Evolutionary conservation across 1,284 basidiomycete species (phyloP).

Genomic region (Sanghuangporus baumii): DNA sequence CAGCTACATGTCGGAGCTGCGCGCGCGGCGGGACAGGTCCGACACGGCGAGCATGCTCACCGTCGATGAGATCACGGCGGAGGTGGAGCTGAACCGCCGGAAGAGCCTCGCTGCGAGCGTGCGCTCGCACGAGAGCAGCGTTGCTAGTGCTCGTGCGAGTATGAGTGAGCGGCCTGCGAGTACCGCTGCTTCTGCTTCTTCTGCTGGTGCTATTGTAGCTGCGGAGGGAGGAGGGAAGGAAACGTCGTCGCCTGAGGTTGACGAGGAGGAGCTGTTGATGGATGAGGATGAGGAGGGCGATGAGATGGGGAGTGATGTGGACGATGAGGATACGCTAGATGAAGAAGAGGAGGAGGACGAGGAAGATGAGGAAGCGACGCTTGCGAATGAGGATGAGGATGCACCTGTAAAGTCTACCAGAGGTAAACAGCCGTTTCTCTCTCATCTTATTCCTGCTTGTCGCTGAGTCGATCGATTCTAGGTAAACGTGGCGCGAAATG

Average conservation of each 20-base stretch:
- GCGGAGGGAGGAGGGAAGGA: slow-evolving; percentile 11
- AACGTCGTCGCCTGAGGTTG: slow-evolving; percentile 31
- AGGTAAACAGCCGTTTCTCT: slow-evolving; percentile 36
- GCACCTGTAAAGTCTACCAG: slow-evolving; percentile 52
- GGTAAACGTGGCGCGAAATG: slow-evolving; percentile 79
- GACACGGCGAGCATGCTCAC: slow-evolving; percentile 92
- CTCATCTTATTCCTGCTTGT: neutral
- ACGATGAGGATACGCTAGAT: slow-evolving; percentile 31
- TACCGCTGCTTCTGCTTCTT: slow-evolving; percentile 34
- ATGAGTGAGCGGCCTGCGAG: no score
- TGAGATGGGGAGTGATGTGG: slow-evolving; percentile 35
- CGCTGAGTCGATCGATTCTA: slow-evolving; percentile 1
- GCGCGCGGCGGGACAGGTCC: slow-evolving; percentile 75
- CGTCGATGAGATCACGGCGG: slow-evolving; percentile 96
- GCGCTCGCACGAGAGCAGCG: slow-evolving; percentile 36
- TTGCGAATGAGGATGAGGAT: slow-evolving; percentile 37
- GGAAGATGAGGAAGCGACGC: slow-evolving; percentile 42
- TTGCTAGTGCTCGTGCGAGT: no score
- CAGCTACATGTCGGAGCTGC: slow-evolving; percentile 74
- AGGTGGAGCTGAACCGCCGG: slow-evolving; percentile 78
- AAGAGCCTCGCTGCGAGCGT: slow-evolving; percentile 46
- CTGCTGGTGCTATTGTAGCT: slow-evolving; percentile 19
- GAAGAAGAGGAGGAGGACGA: slow-evolving; percentile 28
- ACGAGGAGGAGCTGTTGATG: slow-evolving; percentile 40
- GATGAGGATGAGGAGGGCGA: slow-evolving; percentile 30